Evolutionary conservation across 169 alveolate species (phyloP), one percentile per base, ranked within the genome.

Genomic region (Eimeria zaria): DNA sequence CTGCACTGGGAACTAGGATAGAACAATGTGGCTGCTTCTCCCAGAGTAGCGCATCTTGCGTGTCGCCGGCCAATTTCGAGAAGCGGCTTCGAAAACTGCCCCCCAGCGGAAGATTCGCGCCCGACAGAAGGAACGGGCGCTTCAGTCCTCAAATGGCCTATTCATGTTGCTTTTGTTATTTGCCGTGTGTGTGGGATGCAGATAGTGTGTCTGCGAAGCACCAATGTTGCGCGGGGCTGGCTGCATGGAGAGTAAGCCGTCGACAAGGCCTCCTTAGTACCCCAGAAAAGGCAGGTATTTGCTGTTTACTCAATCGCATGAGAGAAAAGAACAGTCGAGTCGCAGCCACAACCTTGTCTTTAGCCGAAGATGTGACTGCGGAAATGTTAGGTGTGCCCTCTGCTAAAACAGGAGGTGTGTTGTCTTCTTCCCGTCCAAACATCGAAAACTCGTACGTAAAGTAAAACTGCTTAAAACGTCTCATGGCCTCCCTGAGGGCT

Each of bases 191-290:
- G 51, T 5, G 83, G 83, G 55, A 12, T 73, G 55, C 20, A 73
- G 83, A 73, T 73, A 36, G 83, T 73, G 22, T 20, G 83, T 39
- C 83, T 73, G 53, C 83, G 51, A 16, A 73, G 16, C 51, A 69
- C 27, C 18, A 73, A 41, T 14, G 6, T 6, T 73, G 83, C 83
- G 20, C 12, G n/a, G 11, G 2, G 30, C 4, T 73, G 83, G 83
- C 39, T 73, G 81, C 53, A 71, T 71, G 27, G 1, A 33, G 48
- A 7, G 27, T 30, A 33, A 36, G 51, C 30, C 81, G 14, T 20
- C 18, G 18, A 51, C 12, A 27, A 0, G 18, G 36, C 33, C 2
- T 36, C 53, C 33, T 20, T 2, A 5, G 33, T 33, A 73, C 24
- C 20, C 51, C 1, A 9, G n/a, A 24, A 69, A 69, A 51, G 33